Conservation (phyloP, 306 rosid genomes). For the Castanospermum australe region DNA sequence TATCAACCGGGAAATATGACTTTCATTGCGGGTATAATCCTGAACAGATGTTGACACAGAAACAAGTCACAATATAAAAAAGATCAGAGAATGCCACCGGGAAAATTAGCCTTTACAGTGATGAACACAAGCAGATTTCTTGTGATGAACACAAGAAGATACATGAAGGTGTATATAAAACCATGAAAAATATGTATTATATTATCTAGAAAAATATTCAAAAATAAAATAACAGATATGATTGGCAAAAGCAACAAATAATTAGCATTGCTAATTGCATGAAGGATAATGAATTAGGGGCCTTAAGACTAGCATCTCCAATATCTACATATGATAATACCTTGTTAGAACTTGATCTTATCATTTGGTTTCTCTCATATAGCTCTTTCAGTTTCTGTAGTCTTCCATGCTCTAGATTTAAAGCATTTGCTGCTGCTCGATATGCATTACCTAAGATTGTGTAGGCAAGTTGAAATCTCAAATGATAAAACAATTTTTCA, state of each 20-base stretch:
- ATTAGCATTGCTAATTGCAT: conserved; percentile 13
- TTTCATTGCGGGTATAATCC: conserved; percentile 65
- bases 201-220: conserved; percentile 2
- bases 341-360: conserved; percentile 57
- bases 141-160: background rate
- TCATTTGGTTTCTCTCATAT: conserved; percentile 49
- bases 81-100: background rate
- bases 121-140: conserved; percentile 14
- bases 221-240: background rate
- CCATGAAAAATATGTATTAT: background rate
- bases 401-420: conserved; percentile 65
- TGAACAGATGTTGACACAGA: conserved; percentile 30
- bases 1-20: conserved; percentile 60
- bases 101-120: background rate
- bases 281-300: background rate
- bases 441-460: conserved; percentile 51
- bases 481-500: conserved; percentile 6
- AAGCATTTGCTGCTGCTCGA: conserved; percentile 70
- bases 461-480: conserved; percentile 19
- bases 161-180: background rate
- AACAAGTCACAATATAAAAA: conserved; percentile 16
- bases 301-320: background rate
- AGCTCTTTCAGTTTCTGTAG: conserved; percentile 63
- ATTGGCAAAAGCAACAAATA: conserved; percentile 1
- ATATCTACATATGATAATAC: conserved; percentile 40